Percentiles rank a stretch among this genome's conserved stretches.
Evolutionary conservation across 164 flowering plant genomes (phyloP).

Genomic region (Dillenia suffruticosa): DNA sequence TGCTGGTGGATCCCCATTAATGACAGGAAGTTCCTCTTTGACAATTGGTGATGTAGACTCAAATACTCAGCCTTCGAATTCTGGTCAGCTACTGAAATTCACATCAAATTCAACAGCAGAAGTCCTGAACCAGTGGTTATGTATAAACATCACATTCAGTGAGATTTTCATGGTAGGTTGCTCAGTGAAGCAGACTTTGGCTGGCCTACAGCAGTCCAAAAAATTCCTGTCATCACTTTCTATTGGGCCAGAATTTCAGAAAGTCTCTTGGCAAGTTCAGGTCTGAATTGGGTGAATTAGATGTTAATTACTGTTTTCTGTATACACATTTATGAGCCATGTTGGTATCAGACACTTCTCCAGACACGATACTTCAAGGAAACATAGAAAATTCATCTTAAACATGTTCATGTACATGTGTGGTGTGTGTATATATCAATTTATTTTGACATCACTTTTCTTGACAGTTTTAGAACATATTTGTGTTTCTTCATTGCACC

Average conservation of each 20-base stretch:
- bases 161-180: conserved; percentile 35
- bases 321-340: background rate
- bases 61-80: conserved; percentile 16
- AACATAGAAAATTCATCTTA: too few relatives aligned
- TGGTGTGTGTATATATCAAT: too few relatives aligned
- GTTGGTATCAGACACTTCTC: too few relatives aligned
- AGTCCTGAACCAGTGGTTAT: conserved; percentile 27
- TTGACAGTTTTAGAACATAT: conserved; percentile 1
- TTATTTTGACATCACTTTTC: background rate
- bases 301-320: background rate
- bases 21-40: conserved; percentile 15
- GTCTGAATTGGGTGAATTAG: conserved; percentile 33
- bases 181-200: conserved; percentile 36
- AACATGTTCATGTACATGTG: too few relatives aligned
- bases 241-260: conserved; percentile 40
- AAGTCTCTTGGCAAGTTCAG: conserved; percentile 55
- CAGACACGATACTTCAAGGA: too few relatives aligned
- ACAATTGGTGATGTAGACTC: conserved; percentile 20
- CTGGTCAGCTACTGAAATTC: conserved; percentile 15
- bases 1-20: conserved; percentile 12
- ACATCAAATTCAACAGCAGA: conserved; percentile 11
- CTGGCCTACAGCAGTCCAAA: conserved; percentile 30
- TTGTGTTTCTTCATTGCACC: conserved; percentile 1
- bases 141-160: conserved; percentile 31
- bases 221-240: conserved; percentile 47